phyloP scores from a whole-genome alignment of 805 yeast species.

The Candida rishiriensis region DNA sequence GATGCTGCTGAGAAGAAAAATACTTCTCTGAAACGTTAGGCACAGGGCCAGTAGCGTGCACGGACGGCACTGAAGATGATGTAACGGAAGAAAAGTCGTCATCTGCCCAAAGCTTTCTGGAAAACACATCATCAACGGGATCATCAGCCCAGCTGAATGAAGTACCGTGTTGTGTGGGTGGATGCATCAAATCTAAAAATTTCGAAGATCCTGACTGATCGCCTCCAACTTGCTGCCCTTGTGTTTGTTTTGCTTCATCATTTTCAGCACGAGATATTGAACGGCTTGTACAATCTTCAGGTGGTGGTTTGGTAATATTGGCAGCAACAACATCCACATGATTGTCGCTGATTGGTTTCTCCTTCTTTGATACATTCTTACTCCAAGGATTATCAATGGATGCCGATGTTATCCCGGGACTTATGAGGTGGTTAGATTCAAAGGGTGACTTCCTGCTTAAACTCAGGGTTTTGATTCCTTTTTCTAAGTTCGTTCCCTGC shows the following conservation, averaged over 20 bases:
- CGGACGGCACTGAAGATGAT: not conserved
- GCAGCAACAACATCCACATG: too few relatives aligned
- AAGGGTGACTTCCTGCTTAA: conserved; percentile 4
- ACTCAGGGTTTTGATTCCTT: conserved; percentile 10
- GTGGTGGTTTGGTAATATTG: too few relatives aligned
- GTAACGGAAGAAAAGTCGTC: not conserved
- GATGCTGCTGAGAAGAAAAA: not conserved
- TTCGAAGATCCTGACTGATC: conserved; percentile 2
- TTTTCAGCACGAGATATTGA: too few relatives aligned
- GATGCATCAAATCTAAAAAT: conserved; percentile 3
- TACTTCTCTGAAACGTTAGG: too few relatives aligned
- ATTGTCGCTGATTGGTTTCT: too few relatives aligned
- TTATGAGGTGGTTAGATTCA: too few relatives aligned
- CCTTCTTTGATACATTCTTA: too few relatives aligned
- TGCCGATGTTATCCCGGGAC: too few relatives aligned
- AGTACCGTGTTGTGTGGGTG: conserved; percentile 1
- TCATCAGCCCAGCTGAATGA: conserved; percentile 20
- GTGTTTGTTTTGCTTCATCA: not conserved
- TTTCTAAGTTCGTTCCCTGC: conserved; percentile 2
- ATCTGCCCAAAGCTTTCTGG: conserved; percentile 17
- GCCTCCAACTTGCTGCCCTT: too few relatives aligned
- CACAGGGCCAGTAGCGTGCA: not conserved
- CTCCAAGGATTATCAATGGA: too few relatives aligned
- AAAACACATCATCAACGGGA: conserved; percentile 11
- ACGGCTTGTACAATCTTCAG: too few relatives aligned